Evolutionary conservation across 176 grass and related monocot species (phyloP).

Genomic region (Chloris gayana): DNA sequence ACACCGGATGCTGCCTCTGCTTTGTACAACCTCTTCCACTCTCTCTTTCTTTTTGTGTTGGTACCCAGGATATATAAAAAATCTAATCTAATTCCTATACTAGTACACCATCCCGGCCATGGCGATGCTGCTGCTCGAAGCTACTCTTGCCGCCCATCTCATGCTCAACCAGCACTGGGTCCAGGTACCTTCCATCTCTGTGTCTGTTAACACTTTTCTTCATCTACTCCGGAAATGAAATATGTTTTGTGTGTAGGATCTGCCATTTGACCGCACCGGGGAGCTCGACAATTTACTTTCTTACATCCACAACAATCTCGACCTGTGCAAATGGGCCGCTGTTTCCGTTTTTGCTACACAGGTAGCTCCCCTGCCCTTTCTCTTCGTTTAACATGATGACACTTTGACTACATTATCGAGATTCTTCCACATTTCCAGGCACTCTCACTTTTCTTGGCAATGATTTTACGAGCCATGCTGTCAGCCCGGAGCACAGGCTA

Average conservation of each 20-base stretch:
- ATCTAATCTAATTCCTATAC: background rate
- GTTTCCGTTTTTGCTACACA: conserved; percentile 58
- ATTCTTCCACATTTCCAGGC: conserved; percentile 48
- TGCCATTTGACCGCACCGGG: conserved; percentile 79
- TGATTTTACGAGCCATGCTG: conserved; percentile 62
- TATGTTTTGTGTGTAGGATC: conserved; percentile 42
- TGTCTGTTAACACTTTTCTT: background rate
- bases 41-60: too few species aligned
- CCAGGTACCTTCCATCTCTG: conserved; percentile 44
- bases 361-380: conserved; percentile 32
- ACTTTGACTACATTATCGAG: background rate
- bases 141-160: conserved; percentile 44
- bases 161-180: conserved; percentile 68
- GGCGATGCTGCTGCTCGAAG: conserved; percentile 55
- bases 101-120: conserved; percentile 51
- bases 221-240: background rate
- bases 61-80: background rate
- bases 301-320: conserved; percentile 72
- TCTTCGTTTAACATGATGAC: background rate
- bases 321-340: conserved; percentile 67
- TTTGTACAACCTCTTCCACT: background rate
- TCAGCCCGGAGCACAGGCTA: conserved; percentile 50
- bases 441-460: conserved; percentile 71
- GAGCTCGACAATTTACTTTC: conserved; percentile 64
- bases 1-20: conserved; percentile 53